A percentile compares a stretch with the other conserved stretches of the same genome.
Conservation (phyloP, 2,329 filamentous ascomycete genomes). For the Onygena corvina region DNA sequence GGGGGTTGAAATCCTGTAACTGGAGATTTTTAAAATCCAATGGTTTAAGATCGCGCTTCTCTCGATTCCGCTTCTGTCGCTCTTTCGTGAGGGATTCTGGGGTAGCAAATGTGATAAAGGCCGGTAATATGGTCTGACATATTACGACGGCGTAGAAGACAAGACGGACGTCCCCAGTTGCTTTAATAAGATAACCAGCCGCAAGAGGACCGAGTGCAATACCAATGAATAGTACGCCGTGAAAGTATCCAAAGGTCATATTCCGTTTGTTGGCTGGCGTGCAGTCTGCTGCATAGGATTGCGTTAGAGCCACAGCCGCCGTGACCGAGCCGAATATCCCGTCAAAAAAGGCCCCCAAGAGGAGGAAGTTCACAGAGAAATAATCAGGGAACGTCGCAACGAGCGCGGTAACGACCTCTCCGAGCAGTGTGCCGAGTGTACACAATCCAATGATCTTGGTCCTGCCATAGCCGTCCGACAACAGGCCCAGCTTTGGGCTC, state of each 20-base stretch:
- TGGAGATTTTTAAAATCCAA: constrained; percentile 24
- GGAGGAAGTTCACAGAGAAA: constrained; percentile 64
- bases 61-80: constrained; percentile 56
- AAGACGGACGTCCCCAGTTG: constrained; percentile 61
- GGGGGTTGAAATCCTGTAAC: constrained; percentile 29
- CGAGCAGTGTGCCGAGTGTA: constrained; percentile 59
- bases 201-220: constrained; percentile 75
- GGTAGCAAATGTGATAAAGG: constrained; percentile 57
- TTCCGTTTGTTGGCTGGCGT: constrained; percentile 66
- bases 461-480: constrained; percentile 80
- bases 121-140: constrained; percentile 61
- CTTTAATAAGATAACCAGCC: constrained; percentile 65
- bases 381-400: constrained; percentile 62
- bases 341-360: constrained; percentile 66
- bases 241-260: constrained; percentile 77
- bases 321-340: constrained; percentile 84
- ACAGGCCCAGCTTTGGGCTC: constrained; percentile 67
- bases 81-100: constrained; percentile 74
- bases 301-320: constrained; percentile 61
- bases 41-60: constrained; percentile 46
- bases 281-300: constrained; percentile 85
- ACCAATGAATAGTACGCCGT: constrained; percentile 79
- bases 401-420: constrained; percentile 65
- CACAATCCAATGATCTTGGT: constrained; percentile 61
- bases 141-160: constrained; percentile 72